Base-by-base conservation (phyloP, 805 yeast species). In the Cyberlindnera amylophila region DNA sequence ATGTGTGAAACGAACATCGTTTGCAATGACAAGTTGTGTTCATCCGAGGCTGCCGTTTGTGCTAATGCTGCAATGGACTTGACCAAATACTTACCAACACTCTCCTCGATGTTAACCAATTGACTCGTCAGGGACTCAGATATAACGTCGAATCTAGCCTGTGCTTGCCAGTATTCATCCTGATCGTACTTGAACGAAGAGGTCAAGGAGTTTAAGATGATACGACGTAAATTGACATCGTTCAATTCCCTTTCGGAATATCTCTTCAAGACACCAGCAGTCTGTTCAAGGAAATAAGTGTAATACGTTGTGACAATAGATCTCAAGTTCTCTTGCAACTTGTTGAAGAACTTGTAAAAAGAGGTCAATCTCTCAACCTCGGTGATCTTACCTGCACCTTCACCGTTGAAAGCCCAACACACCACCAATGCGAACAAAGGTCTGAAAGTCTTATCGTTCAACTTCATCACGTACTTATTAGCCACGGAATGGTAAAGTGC, bases 111-210 rank as follows among this genome's bases (percentile, higher is more conserved):
- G 54, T 73, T 77, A 6, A 66, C 55, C 49, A 90, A 68, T 67
- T 89, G 96, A 18, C 65, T 66, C 45, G 85, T 67, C 48, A 93
- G 71, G 3, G 84, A 74, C 30, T 64, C 71, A 13, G 82, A 74
- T 19, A 89, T 73, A 39, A 78, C 65, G 31, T 85, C 95, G 60
- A 88, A 93, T 60, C 99, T 78, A 19, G 88, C 77, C 39, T 82
- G 83, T 34, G 88, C 79, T 45, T 85, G 82, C 99, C 99, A 93
- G 67, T 86, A 93, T 57, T 93, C 99, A 54, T 86, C 96, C 58
- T 82, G 86, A 58, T 91, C 97, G 57, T 81, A 83, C 56, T 82
- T 86, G 70, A 93, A 89, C 2, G 96, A 84, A 1, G 87, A 74
- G 0, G 82, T 77, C 49, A 93, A 67, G 0, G 96, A 81, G 49